These are phyloP conservation scores for Canariomyces notabilis DNA, from an alignment of 2,329 filamentous ascomycete genomes.

Conservation along the genomic window DNA sequence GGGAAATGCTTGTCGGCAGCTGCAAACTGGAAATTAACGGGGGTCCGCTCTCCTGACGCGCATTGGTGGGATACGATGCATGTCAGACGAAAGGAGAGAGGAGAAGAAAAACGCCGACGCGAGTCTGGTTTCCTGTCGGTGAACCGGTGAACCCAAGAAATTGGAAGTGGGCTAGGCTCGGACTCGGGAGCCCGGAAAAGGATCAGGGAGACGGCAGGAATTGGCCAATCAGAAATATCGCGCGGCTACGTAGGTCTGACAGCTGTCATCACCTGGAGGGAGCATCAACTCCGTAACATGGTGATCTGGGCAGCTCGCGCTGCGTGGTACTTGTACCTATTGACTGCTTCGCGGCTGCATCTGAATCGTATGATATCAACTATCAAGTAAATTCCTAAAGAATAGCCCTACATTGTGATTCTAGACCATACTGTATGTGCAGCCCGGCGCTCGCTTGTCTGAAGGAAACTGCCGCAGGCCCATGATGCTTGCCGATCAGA, in stretches of 20 bases:
- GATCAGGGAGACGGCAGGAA: background rate
- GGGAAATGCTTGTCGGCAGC: background rate
- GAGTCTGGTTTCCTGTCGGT: background rate
- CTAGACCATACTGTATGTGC: no score
- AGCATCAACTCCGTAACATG: background rate
- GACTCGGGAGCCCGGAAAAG: background rate
- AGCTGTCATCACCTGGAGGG: background rate
- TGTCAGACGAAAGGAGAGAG: background rate
- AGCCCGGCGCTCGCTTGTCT: no score
- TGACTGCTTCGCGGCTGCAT: no score
- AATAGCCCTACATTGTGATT: no score
- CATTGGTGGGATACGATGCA: background rate
- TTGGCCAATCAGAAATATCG: conserved; percentile 1
- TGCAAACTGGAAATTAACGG: background rate
- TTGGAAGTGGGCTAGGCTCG: background rate
- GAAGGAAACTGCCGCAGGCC: no score
- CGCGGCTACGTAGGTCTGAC: background rate
- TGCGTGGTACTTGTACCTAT: no score
- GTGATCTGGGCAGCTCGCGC: no score
- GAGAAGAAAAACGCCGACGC: background rate
- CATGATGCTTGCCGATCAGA: no score
- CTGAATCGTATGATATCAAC: no score
- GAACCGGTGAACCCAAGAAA: background rate
- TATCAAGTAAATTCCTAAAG: no score
- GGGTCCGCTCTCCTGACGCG: background rate